phyloP scores from a whole-genome alignment of 78 protist genomes.

The Dictyostelium capitatum region DNA sequence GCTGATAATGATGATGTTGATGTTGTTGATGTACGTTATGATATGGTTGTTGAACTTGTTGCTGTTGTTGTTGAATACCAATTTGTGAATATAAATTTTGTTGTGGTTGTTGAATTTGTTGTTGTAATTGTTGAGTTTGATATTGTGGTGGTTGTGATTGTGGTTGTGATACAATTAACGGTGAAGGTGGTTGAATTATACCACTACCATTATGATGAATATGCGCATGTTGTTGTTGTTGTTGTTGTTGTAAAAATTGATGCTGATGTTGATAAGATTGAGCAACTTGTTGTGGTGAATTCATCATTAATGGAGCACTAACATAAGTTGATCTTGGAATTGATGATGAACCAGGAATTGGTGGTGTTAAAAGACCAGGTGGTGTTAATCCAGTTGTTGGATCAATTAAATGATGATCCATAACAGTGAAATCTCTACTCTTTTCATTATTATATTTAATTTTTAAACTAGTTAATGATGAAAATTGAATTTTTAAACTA shows the following conservation, averaged over 20 bases:
- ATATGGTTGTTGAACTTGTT: neutral
- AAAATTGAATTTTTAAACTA: slow-evolving; percentile 80
- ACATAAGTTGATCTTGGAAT: neutral
- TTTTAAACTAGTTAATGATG: slow-evolving; percentile 61
- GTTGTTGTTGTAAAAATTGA: slow-evolving; percentile 1
- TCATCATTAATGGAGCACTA: neutral
- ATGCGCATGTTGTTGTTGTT: neutral
- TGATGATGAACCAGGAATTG: slow-evolving; percentile 16
- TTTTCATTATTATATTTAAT: slow-evolving; percentile 86
- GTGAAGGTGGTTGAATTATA: neutral
- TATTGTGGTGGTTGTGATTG: neutral
- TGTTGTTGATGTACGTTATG: neutral
- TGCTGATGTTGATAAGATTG: neutral
- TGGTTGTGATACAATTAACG: neutral
- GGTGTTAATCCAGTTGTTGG: slow-evolving; percentile 10
- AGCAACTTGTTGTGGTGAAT: neutral
- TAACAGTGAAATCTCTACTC: slow-evolving; percentile 69
- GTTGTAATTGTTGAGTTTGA: neutral
- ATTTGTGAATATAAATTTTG: neutral
- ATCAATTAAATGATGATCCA: slow-evolving; percentile 1
- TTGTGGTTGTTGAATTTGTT: neutral
- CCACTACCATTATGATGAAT: neutral
- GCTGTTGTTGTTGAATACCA: neutral
- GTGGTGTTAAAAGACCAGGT: slow-evolving; percentile 12
- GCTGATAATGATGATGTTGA: neutral